phyloP scores from a whole-genome alignment of 2,329 filamentous ascomycete species.

The Neocatenulostroma microsporum region DNA sequence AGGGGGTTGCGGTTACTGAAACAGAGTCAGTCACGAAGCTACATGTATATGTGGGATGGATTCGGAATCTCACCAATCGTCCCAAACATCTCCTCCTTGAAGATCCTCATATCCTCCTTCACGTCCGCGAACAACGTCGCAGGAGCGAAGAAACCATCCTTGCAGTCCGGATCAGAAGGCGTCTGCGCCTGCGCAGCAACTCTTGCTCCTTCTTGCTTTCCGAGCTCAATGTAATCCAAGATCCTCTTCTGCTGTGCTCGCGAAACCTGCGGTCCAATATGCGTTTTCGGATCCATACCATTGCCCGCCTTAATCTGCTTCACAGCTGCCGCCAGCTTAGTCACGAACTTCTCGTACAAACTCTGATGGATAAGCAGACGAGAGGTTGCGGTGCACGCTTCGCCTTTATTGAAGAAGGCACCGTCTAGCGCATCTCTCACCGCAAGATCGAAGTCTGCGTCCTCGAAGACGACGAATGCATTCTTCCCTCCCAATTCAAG shows the following conservation, averaged over 20 bases:
- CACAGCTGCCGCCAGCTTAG: constrained; percentile 41
- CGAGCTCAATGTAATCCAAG: constrained; percentile 31
- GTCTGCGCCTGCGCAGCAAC: constrained; percentile 10
- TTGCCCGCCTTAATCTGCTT: constrained; percentile 52
- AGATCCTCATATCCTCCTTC: constrained; percentile 14
- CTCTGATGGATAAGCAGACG: constrained; percentile 48
- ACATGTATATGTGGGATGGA: too few species aligned
- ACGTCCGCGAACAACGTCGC: constrained; percentile 19
- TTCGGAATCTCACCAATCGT: too few species aligned
- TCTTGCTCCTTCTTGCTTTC: constrained; percentile 38
- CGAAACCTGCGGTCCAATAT: constrained; percentile 63
- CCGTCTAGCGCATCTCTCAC: constrained; percentile 57
- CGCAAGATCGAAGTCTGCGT: constrained; percentile 49
- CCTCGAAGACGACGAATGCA: constrained; percentile 47
- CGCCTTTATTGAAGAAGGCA: constrained; percentile 50
- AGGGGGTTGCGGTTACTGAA: too few species aligned
- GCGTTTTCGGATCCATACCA: constrained; percentile 57
- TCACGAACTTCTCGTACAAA: constrained; percentile 54
- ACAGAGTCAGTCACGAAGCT: too few species aligned
- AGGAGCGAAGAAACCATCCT: constrained; percentile 16
- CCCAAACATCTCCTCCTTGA: constrained; percentile 38
- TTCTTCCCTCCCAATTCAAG: constrained; percentile 52
- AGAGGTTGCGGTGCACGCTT: constrained; percentile 51
- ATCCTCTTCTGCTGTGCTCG: constrained; percentile 53
- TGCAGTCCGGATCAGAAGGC: constrained; percentile 9